phyloP scores from a whole-genome alignment of 2,329 filamentous ascomycete species.

The Aspergillus brasiliensis region DNA sequence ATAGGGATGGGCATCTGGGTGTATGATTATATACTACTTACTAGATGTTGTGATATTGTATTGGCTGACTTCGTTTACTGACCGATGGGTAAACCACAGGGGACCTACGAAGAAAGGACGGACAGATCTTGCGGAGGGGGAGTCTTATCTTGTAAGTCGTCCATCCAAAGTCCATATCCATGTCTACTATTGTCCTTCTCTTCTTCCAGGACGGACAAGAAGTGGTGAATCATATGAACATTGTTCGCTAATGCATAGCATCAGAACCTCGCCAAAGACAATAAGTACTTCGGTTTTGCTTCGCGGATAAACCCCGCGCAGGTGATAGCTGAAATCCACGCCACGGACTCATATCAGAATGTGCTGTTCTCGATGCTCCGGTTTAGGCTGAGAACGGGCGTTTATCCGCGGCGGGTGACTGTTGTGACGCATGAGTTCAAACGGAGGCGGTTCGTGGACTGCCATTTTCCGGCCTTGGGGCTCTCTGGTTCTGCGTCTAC shows the following conservation, averaged over 20 bases:
- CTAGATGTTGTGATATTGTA: background rate
- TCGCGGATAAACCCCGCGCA: slow-evolving; percentile 22
- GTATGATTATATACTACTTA: background rate
- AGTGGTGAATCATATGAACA: too few species aligned
- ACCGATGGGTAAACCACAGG: slow-evolving; percentile 39
- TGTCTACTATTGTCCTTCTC: background rate
- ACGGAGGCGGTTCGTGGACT: slow-evolving; percentile 60
- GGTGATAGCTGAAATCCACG: slow-evolving; percentile 67
- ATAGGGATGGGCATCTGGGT: background rate
- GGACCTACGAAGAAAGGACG: slow-evolving; percentile 62
- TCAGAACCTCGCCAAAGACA: slow-evolving; percentile 39
- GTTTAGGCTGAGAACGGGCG: slow-evolving; percentile 42
- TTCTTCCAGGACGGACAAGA: background rate
- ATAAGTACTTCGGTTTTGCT: slow-evolving; percentile 34
- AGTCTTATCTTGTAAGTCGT: slow-evolving; percentile 58
- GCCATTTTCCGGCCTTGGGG: slow-evolving; percentile 66
- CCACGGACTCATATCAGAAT: slow-evolving; percentile 86
- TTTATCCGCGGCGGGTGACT: slow-evolving; percentile 62
- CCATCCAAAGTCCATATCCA: background rate
- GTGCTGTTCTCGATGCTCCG: slow-evolving; percentile 72
- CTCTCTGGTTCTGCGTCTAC: background rate
- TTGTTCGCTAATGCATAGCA: background rate
- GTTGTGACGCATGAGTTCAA: slow-evolving; percentile 74
- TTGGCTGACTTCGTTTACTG: background rate
- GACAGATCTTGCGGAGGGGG: slow-evolving; percentile 61